phyloP scores from a whole-genome alignment of 352 stramenopile genomes.

The Globisporangium yorkense region DNA sequence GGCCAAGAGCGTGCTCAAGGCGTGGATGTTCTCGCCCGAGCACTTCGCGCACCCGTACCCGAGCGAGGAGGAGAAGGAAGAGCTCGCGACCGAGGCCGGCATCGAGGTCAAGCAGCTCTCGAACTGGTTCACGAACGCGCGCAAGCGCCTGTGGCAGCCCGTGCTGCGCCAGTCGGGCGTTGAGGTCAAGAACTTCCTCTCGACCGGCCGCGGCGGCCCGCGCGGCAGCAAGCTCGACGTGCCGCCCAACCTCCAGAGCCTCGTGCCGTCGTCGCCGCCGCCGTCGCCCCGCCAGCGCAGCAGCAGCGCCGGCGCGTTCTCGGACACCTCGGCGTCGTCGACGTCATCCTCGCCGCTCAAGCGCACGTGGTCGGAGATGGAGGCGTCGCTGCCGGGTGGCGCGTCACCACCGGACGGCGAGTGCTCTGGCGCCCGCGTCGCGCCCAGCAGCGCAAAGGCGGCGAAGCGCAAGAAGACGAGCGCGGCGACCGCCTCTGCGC shows the following conservation, averaged over 20 bases:
- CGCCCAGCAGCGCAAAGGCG: background rate
- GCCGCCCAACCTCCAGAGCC: constrained; percentile 46
- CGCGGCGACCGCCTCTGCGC: background rate
- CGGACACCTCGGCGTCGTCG: constrained; percentile 3
- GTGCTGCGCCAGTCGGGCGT: constrained; percentile 81
- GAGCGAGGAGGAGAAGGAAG: constrained; percentile 86
- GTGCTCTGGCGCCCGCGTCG: background rate
- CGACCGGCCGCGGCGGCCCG: constrained; percentile 70
- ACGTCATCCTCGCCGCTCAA: constrained; percentile 38
- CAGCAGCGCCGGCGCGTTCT: constrained; percentile 5
- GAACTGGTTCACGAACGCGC: constrained; percentile 89
- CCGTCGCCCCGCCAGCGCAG: constrained; percentile 20
- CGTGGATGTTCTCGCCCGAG: constrained; percentile 87
- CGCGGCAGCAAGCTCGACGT: constrained; percentile 78
- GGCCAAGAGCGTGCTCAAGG: constrained; percentile 84
- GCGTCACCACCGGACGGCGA: constrained; percentile 3
- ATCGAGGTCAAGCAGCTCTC: constrained; percentile 88
- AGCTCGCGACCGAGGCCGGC: constrained; percentile 65
- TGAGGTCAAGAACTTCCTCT: constrained; percentile 88
- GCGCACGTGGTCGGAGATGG: constrained; percentile 44
- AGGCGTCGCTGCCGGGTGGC: constrained; percentile 18
- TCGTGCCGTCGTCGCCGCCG: constrained; percentile 34
- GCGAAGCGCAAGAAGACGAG: constrained; percentile 41
- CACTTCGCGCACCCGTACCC: constrained; percentile 86
- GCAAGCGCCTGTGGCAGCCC: constrained; percentile 82